phyloP scores from a whole-genome alignment of 805 yeast genomes.

The Saccharomycopsis malanga region DNA sequence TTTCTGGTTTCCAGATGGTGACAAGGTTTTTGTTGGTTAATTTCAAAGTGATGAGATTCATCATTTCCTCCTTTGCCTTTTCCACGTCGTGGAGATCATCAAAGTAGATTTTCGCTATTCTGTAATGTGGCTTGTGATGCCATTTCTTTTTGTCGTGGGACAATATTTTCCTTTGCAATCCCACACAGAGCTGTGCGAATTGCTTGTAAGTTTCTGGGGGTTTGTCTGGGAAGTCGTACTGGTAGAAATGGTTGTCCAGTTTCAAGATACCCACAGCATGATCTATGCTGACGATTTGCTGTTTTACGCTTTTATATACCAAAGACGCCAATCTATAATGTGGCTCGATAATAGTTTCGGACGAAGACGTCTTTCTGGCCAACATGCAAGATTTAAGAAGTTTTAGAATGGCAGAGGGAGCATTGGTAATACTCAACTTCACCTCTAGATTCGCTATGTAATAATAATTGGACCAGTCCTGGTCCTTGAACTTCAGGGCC shows the following conservation, averaged over 20 bases:
- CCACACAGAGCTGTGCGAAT: constrained; percentile 37
- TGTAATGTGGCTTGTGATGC: constrained; percentile 81
- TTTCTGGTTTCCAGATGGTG: constrained; percentile 89
- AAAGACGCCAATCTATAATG: constrained; percentile 59
- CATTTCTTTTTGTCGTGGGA: constrained; percentile 72
- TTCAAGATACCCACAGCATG: constrained; percentile 36
- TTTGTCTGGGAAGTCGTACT: constrained; percentile 18
- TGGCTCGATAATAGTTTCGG: constrained; percentile 68
- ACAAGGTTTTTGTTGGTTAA: constrained; percentile 64
- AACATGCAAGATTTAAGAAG: constrained; percentile 39
- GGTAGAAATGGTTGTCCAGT: constrained; percentile 31
- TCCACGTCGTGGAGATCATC: constrained; percentile 46
- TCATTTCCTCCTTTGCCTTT: constrained; percentile 59
- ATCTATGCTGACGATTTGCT: constrained; percentile 29
- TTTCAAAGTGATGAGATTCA: constrained; percentile 52
- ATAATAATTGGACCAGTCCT: constrained; percentile 55
- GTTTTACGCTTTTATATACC: constrained; percentile 47
- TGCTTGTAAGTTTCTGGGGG: constrained; percentile 23
- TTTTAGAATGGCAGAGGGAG: constrained; percentile 33
- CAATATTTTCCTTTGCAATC: constrained; percentile 41
- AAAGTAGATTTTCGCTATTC: constrained; percentile 56
- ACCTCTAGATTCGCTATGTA: constrained; percentile 51
- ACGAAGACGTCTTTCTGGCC: constrained; percentile 34
- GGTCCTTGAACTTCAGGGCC: constrained; percentile 34
- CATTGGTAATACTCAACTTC: constrained; percentile 36